These are phyloP conservation scores for Fusarium liriodendri DNA, from an alignment of 2,329 filamentous ascomycete genomes.

Conservation along the genomic window DNA sequence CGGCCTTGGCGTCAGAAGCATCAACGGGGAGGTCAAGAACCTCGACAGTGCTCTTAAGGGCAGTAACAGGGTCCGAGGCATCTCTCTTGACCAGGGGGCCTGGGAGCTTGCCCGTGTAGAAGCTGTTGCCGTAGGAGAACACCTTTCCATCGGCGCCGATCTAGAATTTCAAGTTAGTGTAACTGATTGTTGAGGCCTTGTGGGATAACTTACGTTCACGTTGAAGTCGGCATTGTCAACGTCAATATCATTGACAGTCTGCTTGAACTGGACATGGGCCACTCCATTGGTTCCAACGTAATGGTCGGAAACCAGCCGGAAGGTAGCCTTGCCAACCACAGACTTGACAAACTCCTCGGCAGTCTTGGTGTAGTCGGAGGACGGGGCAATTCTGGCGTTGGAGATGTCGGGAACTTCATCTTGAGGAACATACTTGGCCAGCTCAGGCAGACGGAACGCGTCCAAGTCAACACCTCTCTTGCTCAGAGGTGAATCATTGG, in stretches of 20 bases:
- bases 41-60: conserved; percentile 54
- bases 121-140: conserved; percentile 67
- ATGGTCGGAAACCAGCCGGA: conserved; percentile 63
- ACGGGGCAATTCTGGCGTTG: conserved; percentile 40
- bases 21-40: conserved; percentile 49
- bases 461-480: conserved; percentile 49
- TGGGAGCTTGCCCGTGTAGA: conserved; percentile 57
- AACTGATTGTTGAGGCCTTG: too few species aligned
- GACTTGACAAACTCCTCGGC: conserved; percentile 58
- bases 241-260: conserved; percentile 67
- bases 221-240: conserved; percentile 72
- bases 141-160: conserved; percentile 63
- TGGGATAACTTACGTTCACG: conserved; percentile 61
- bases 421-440: conserved; percentile 45
- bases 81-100: conserved; percentile 54
- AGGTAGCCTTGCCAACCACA: conserved; percentile 51
- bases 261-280: conserved; percentile 69
- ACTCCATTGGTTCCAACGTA: conserved; percentile 67
- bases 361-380: conserved; percentile 55
- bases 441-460: conserved; percentile 47
- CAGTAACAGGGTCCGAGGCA: conserved; percentile 56
- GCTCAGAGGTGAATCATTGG: conserved; percentile 35
- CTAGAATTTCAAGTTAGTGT: conserved; percentile 31
- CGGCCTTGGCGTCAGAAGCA: conserved; percentile 39
- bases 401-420: conserved; percentile 31